Base-by-base conservation (phyloP, 306 rosid genomes). In the Canavalia ensiformis region DNA sequence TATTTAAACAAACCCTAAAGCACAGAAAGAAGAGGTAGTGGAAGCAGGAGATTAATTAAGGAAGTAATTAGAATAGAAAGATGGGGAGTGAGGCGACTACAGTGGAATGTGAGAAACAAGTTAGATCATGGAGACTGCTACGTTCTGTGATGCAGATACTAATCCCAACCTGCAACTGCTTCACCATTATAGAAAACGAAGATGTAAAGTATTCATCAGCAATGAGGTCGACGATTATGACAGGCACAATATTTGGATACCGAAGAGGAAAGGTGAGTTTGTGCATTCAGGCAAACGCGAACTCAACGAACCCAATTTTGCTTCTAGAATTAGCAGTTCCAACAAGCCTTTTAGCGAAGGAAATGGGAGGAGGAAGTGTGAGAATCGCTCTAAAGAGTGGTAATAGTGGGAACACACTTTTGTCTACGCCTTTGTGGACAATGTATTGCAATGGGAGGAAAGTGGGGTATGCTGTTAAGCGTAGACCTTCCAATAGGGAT, bases 51-150 rank as follows among this genome's bases (percentile, higher is more conserved):
- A 0, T 6, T 44, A 47, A 47, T n/a, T n/a, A n/a, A 18, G 25
- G 39, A 1, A 28, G 51, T 63, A 77, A 58, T 28, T 55, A 79
- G 56, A 63, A 71, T 18, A 18, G 25, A 51, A 4, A 72, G 82
- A 58, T 87, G 49, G 75, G 62, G 34, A 72, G 28, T 60, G 82
- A 83, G 3, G 87, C 90, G 75, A 89, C 94, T 74, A 73, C 88
- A 18, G 97, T 95, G 10, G 97, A 92, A 68, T 95, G 98, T 86
- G 95, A 95, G 25, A 95, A 93, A 55, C 95, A 95, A 89, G 99
- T 92, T 76, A 89, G 97, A 31, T 92, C 99, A 57, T 95, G 97
- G 97, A 86, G 91, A 77, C 84, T 95, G 12, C 91, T 95, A 28
- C 97, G 97, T 63, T 90, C 94, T 12, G 89, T 95, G 42, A 42